Evolutionary conservation across 2,329 filamentous ascomycete species (phyloP), one percentile per base, ranked within the genome.

Genomic region (Fusarium pininemorale): DNA sequence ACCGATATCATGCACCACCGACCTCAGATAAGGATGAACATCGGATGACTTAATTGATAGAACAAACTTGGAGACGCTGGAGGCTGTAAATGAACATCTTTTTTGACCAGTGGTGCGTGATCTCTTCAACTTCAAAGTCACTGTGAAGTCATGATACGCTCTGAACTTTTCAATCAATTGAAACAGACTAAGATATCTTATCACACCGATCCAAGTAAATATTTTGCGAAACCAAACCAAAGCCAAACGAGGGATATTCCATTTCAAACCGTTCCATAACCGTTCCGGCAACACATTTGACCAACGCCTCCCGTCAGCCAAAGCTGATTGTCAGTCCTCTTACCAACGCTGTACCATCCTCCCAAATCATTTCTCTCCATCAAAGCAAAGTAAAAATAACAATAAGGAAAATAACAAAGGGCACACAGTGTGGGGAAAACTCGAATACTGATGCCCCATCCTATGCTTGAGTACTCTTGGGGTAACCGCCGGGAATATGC

Each of bases 401-500:
- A 41, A 56, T 50, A 69, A 63, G 58, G 62, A 74, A 75, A 62
- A 69, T 32, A 30, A 60, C 38, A 67, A 61, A 42, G 24, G 28
- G 42, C 48, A 53, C 48, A 53, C n/a, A 64, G 56, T 54, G 71
- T 72, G 75, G 69, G 35, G 35, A 57, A 41, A 66, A 58, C 56
- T 28, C 53, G 48, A 53, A 30, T 62, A 30, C 80, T 22, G 48
- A 45, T 50, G 88, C n/a, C 80, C 79, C 3, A 73, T 87, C 66
- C 84, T 84, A 80, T 78, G 88, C 65, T 85, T 91, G 76, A 70
- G 83, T 75, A 61, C 70, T 79, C 72, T 81, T 85, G 14, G 90
- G 90, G 78, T 87, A 94, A 74, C 91, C 87, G 16, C 92, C 92
- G 7, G 92, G 92, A 24, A 94, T 88, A 78, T 93, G 91, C 57